Percentiles rank a stretch among this genome's conserved stretches.
Conservation (phyloP, 495 filamentous ascomycete genomes). For the Talaromyces borbonicus region DNA sequence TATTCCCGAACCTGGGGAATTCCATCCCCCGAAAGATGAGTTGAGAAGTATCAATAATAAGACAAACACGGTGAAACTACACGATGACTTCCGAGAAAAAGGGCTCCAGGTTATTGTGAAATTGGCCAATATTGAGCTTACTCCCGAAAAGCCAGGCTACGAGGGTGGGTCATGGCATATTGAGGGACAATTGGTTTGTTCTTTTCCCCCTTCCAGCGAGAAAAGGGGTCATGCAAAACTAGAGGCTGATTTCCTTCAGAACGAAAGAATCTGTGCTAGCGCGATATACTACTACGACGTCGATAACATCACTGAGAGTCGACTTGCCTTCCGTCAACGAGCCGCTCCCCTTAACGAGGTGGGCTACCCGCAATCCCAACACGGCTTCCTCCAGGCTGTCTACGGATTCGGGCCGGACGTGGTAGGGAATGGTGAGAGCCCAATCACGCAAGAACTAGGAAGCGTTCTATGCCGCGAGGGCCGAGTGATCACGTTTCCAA, state of each 20-base stretch:
- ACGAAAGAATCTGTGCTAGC: slow-evolving; percentile 48
- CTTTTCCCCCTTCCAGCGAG: neutral
- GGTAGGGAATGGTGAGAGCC: neutral
- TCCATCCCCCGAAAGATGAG: slow-evolving; percentile 9
- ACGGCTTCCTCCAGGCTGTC: slow-evolving; percentile 20
- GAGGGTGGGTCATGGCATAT: slow-evolving; percentile 42
- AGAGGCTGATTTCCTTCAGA: slow-evolving; percentile 14
- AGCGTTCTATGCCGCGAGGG: slow-evolving; percentile 19
- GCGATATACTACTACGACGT: slow-evolving; percentile 53
- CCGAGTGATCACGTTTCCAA: slow-evolving; percentile 25
- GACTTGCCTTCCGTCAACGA: slow-evolving; percentile 41
- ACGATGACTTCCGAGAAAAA: slow-evolving; percentile 13
- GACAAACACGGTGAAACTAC: slow-evolving; percentile 14
- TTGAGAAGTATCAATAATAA: neutral
- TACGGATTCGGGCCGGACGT: slow-evolving; percentile 16
- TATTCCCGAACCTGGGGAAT: slow-evolving; percentile 26
- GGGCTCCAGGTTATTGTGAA: slow-evolving; percentile 56
- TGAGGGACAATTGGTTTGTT: slow-evolving; percentile 38
- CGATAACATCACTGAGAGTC: slow-evolving; percentile 48
- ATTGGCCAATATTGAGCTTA: slow-evolving; percentile 50
- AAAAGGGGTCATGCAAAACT: slow-evolving; percentile 4
- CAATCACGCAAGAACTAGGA: slow-evolving; percentile 26
- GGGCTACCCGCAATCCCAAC: slow-evolving; percentile 20
- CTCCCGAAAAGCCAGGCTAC: slow-evolving; percentile 44
- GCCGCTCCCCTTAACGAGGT: slow-evolving; percentile 11